phyloP scores from a whole-genome alignment of 2,329 filamentous ascomycete species.

The Diaporthe citrichinensis region DNA sequence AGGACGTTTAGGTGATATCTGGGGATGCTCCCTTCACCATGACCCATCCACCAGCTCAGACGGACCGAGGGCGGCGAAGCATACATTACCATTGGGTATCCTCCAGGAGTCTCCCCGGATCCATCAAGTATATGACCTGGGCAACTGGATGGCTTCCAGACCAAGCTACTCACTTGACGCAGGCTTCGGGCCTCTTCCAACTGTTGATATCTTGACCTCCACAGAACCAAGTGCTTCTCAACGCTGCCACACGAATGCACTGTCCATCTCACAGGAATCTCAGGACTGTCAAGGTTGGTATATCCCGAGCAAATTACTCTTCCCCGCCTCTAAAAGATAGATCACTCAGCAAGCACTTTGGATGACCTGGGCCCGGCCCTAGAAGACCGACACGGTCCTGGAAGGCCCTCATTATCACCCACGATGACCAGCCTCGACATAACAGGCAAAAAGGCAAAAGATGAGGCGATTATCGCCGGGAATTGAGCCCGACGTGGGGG shows the following conservation, averaged over 20 bases:
- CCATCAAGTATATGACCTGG: not conserved
- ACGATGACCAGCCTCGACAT: not conserved
- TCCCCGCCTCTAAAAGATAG: not conserved
- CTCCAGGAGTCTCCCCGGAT: not conserved
- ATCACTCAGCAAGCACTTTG: not conserved
- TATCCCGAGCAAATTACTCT: too few relatives aligned
- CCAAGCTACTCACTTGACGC: not conserved
- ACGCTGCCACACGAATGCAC: too few relatives aligned
- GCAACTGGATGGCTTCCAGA: not conserved
- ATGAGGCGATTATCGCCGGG: constrained; percentile 24
- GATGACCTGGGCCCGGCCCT: not conserved
- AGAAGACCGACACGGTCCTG: not conserved
- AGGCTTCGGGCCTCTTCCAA: not conserved
- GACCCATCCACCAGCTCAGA: not conserved
- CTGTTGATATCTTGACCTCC: not conserved
- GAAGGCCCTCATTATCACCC: not conserved
- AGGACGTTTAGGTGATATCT: not conserved
- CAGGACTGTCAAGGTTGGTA: too few relatives aligned
- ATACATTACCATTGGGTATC: too few relatives aligned
- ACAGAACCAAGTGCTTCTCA: not conserved
- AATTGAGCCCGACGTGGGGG: constrained; percentile 40
- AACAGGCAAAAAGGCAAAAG: constrained; percentile 10
- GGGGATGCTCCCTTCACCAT: not conserved
- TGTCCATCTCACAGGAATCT: too few relatives aligned
- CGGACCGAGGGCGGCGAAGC: not conserved